Evolutionary conservation across 169 alveolate genomes (phyloP).

Genomic region (Neospora caninum): DNA sequence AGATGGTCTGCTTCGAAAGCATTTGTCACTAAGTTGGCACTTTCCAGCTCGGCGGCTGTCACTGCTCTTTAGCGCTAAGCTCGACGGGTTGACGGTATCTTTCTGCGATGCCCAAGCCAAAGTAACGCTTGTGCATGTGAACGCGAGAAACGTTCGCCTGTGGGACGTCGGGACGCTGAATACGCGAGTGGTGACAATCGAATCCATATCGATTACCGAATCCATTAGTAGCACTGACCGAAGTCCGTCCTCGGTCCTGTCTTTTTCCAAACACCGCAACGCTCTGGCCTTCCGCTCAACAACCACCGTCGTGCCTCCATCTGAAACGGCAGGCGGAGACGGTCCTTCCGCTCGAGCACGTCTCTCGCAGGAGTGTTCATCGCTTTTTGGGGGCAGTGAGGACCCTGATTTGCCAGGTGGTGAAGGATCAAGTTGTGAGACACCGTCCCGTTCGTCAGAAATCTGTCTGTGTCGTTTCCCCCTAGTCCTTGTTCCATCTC

Average conservation of each 20-base stretch:
- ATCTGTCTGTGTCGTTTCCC: constrained; percentile 39
- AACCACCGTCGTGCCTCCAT: too few relatives aligned
- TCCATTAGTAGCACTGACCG: constrained; percentile 11
- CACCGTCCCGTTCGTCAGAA: neutral
- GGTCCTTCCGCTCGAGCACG: too few relatives aligned
- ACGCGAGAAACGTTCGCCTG: neutral
- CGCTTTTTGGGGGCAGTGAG: too few relatives aligned
- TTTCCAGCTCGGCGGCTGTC: constrained; percentile 20
- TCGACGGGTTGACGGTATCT: constrained; percentile 36
- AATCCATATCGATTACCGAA: constrained; percentile 29
- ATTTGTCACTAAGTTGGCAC: constrained; percentile 4
- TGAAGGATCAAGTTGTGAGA: neutral
- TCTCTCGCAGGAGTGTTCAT: too few relatives aligned
- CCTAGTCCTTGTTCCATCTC: constrained; percentile 17
- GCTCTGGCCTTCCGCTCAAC: neutral
- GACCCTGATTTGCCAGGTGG: too few relatives aligned
- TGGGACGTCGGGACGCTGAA: constrained; percentile 41
- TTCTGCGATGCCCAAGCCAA: constrained; percentile 31
- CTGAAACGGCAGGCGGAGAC: too few relatives aligned
- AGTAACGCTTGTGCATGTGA: neutral
- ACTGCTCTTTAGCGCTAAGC: constrained; percentile 3
- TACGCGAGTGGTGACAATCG: neutral
- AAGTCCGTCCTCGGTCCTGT: constrained; percentile 18
- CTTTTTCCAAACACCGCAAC: neutral
- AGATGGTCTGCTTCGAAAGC: neutral